Conservation (phyloP, 805 yeast species). For the Hanseniaspora pseudoguilliermondii region DNA sequence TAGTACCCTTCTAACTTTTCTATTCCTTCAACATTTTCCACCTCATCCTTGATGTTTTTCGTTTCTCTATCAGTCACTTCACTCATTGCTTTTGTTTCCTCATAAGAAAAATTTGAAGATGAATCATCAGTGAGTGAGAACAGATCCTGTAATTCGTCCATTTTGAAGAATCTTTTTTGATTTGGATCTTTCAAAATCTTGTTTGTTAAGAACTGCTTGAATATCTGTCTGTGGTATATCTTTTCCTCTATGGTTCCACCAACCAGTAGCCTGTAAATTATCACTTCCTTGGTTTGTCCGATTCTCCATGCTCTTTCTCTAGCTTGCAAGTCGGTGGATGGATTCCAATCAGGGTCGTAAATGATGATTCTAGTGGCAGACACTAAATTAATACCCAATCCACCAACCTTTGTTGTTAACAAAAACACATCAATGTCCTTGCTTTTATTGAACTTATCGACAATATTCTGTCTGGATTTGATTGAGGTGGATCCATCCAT, state of each 20-base stretch:
- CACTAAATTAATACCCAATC: constrained; percentile 82
- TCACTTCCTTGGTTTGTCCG: constrained; percentile 86
- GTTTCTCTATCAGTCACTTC: constrained; percentile 50
- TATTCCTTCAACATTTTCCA: constrained; percentile 59
- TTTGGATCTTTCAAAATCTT: constrained; percentile 91
- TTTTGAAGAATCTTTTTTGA: constrained; percentile 82
- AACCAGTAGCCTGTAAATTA: constrained; percentile 80
- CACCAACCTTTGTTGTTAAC: constrained; percentile 90
- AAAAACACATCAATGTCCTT: constrained; percentile 54
- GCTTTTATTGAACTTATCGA: constrained; percentile 58
- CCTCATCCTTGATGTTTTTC: constrained; percentile 40
- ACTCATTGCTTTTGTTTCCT: constrained; percentile 22
- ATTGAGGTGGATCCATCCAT: constrained; percentile 95
- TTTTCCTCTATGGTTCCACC: constrained; percentile 95
- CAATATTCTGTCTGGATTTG: constrained; percentile 58
- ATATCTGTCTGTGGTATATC: constrained; percentile 90
- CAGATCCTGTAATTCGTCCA: constrained; percentile 80
- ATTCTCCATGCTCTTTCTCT: constrained; percentile 94
- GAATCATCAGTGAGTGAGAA: constrained; percentile 66
- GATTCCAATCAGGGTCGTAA: constrained; percentile 97
- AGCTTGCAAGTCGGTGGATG: constrained; percentile 94
- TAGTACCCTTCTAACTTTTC: constrained; percentile 55
- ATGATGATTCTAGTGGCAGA: constrained; percentile 93
- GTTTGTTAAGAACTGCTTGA: constrained; percentile 85
- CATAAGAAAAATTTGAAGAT: constrained; percentile 28